These are phyloP conservation scores for Spathaspora sp. DNA, from an alignment of 1,139 yeast species.

Conservation along the genomic window DNA sequence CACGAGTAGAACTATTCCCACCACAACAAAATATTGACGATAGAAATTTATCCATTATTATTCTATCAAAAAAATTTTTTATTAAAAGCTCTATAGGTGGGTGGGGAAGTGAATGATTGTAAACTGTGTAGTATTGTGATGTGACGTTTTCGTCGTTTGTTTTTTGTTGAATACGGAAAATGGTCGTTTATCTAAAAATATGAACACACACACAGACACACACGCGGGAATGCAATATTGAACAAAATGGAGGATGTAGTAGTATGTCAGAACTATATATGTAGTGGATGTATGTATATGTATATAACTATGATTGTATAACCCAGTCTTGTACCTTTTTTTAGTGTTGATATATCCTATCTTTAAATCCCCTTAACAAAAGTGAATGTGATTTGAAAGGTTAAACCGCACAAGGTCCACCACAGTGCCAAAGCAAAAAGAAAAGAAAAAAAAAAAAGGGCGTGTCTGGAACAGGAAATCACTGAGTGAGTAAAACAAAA, in stretches of 20 bases:
- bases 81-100: background rate
- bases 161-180: background rate
- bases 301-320: background rate
- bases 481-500: background rate
- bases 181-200: too few relatives aligned
- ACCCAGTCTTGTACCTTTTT: background rate
- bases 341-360: background rate
- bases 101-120: background rate
- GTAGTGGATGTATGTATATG: background rate
- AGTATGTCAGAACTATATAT: too few relatives aligned
- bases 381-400: background rate
- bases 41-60: constrained; percentile 25
- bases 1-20: constrained; percentile 31
- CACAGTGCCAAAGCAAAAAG: background rate
- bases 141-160: background rate
- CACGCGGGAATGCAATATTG: background rate
- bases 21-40: constrained; percentile 42
- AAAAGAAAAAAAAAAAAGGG: background rate
- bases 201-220: background rate
- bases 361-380: too few relatives aligned
- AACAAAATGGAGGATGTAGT: background rate
- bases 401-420: background rate
- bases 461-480: background rate
- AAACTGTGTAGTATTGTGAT: background rate
- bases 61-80: background rate